Evolutionary conservation across 2,329 filamentous ascomycete species (phyloP).

Genomic region (Talaromyces islandicus): DNA sequence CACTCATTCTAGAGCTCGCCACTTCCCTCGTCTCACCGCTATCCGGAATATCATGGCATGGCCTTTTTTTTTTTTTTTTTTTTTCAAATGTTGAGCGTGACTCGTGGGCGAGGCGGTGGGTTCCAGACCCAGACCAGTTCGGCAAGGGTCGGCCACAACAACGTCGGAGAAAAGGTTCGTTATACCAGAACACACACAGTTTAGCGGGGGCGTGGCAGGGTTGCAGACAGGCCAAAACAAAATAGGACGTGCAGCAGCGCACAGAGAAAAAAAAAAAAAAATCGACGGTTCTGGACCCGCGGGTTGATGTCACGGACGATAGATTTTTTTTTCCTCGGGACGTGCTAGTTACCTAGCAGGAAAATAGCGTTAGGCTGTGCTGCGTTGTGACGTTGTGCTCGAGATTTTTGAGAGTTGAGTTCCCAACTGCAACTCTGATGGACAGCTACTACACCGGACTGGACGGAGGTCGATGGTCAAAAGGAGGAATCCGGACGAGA

Average conservation of each 20-base stretch:
- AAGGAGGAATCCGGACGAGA: too few species aligned
- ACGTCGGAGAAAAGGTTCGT: too few species aligned
- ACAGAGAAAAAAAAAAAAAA: not conserved
- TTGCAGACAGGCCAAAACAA: not conserved
- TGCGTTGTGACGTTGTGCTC: too few species aligned
- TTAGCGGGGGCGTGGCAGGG: not conserved
- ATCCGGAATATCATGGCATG: not conserved
- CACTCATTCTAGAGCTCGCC: too few species aligned
- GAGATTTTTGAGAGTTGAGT: too few species aligned
- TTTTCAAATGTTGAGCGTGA: not conserved
- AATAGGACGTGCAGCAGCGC: not conserved
- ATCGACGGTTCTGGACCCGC: slow-evolving; percentile 9
- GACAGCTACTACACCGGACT: too few species aligned
- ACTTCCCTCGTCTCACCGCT: not conserved
- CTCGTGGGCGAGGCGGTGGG: not conserved
- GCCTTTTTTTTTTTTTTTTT: not conserved
- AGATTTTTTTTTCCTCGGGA: not conserved
- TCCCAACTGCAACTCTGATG: too few species aligned
- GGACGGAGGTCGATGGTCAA: too few species aligned
- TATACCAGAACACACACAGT: not conserved
- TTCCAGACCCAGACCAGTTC: not conserved
- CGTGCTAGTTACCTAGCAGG: too few species aligned
- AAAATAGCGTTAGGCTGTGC: not conserved
- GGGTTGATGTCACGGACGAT: slow-evolving; percentile 9
- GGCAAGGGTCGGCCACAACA: not conserved